phyloP scores from a whole-genome alignment of 345 rosid species.

The Salix brachista region DNA sequence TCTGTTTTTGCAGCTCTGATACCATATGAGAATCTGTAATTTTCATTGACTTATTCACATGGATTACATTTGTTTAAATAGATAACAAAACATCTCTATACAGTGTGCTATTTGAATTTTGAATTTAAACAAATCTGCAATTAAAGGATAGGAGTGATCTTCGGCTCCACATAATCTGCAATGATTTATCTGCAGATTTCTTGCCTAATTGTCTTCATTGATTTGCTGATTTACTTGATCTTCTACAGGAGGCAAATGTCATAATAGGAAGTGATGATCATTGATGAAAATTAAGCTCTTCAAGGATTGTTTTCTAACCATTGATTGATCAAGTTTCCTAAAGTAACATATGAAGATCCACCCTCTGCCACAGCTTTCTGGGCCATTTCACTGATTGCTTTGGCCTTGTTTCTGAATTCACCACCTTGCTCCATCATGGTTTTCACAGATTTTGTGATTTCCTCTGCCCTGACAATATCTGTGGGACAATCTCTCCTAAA shows the following conservation, averaged over 20 bases:
- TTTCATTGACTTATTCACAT: too few relatives aligned
- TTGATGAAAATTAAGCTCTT: not conserved
- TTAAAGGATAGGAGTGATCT: too few relatives aligned
- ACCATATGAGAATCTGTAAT: too few relatives aligned
- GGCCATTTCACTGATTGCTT: conserved; percentile 24
- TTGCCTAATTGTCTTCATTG: too few relatives aligned
- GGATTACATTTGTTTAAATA: too few relatives aligned
- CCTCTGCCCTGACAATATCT: conserved; percentile 22
- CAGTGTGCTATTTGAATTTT: too few relatives aligned
- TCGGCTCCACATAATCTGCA: too few relatives aligned
- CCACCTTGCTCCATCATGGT: conserved; percentile 29
- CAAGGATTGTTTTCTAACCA: not conserved
- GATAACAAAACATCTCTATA: too few relatives aligned
- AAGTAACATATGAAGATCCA: conserved; percentile 30
- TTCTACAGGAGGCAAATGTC: not conserved
- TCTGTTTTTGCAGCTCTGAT: too few relatives aligned
- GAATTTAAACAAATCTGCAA: too few relatives aligned
- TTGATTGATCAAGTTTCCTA: not conserved
- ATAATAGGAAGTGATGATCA: not conserved
- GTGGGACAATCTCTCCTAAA: conserved; percentile 18
- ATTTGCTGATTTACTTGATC: too few relatives aligned
- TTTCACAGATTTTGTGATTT: conserved; percentile 33
- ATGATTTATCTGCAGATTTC: too few relatives aligned
- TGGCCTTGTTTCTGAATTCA: conserved; percentile 31
- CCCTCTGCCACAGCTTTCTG: conserved; percentile 27